Evolutionary conservation across 257 asterid genomes (phyloP).

Genomic region (Dorcoceras hygrometricum): DNA sequence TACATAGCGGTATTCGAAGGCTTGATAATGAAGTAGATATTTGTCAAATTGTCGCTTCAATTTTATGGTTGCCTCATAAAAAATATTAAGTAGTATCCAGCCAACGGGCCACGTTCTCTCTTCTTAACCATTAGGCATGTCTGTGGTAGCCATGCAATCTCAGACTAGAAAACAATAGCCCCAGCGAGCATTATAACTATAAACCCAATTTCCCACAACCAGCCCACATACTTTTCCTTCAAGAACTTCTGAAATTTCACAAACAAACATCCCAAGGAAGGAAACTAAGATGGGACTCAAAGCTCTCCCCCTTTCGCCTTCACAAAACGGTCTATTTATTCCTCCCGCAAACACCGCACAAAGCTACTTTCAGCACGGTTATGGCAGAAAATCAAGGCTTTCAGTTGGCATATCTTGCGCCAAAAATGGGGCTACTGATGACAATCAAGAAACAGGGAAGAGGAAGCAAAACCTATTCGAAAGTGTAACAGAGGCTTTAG

Average conservation of each 20-base stretch:
- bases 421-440: conserved; percentile 38
- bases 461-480: conserved; percentile 55
- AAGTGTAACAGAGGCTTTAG: conserved; percentile 80
- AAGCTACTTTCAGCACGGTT: conserved; percentile 1
- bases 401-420: conserved; percentile 30
- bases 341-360: conserved; percentile 24
- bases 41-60: no score
- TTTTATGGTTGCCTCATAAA: not conserved
- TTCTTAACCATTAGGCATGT: conserved; percentile 38
- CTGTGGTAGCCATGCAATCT: conserved; percentile 39
- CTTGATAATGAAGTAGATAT: not conserved
- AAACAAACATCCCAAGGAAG: not conserved
- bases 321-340: conserved; percentile 43
- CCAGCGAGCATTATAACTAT: conserved; percentile 8
- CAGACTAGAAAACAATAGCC: conserved; percentile 11
- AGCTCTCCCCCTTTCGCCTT: conserved; percentile 49
- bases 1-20: not conserved
- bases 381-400: conserved; percentile 27
- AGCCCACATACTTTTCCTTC: conserved; percentile 25
- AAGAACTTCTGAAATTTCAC: not conserved
- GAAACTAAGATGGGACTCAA: conserved; percentile 41
- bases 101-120: conserved; percentile 58
- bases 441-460: conserved; percentile 24
- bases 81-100: conserved; percentile 15
- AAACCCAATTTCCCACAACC: conserved; percentile 2